phyloP scores from a whole-genome alignment of 1,284 basidiomycete genomes.

The Leccinum solheimii region DNA sequence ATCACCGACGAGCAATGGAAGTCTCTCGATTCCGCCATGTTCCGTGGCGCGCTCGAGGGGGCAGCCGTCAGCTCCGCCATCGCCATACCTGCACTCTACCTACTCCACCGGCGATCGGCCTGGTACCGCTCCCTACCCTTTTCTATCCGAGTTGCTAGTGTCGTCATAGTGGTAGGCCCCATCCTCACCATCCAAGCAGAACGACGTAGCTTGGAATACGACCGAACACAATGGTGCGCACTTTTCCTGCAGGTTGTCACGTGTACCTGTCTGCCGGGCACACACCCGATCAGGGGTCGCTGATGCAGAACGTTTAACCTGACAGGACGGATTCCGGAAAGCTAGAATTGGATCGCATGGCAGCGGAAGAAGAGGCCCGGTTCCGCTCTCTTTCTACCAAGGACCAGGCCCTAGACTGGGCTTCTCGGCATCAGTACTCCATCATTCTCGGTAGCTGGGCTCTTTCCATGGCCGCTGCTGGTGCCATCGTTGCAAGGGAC shows the following conservation, averaged over 20 bases:
- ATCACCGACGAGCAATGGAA: conserved; percentile 50
- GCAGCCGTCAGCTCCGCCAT: conserved; percentile 50
- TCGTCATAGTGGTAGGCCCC: conserved; percentile 70
- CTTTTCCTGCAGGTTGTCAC: not conserved
- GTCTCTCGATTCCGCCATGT: conserved; percentile 54
- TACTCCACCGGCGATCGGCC: conserved; percentile 55
- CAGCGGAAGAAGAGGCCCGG: conserved; percentile 45
- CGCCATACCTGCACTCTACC: conserved; percentile 58
- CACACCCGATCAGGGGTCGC: not conserved
- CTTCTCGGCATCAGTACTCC: conserved; percentile 74
- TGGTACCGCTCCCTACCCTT: conserved; percentile 73
- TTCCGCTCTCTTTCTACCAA: conserved; percentile 60
- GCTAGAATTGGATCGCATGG: conserved; percentile 57
- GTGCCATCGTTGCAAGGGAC: conserved; percentile 69
- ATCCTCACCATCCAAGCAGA: conserved; percentile 78
- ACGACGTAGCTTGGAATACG: conserved; percentile 74
- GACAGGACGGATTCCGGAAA: conserved; percentile 59
- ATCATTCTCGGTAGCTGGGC: conserved; percentile 85
- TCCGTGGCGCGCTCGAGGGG: conserved; percentile 67
- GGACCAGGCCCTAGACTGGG: conserved; percentile 77
- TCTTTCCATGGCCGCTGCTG: conserved; percentile 68
- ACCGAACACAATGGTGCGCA: conserved; percentile 43
- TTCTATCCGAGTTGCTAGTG: conserved; percentile 77
- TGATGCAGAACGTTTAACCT: not conserved
- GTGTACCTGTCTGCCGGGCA: not conserved